Base-by-base conservation (phyloP, 306 rosid genomes). In the Castanea crenata region DNA sequence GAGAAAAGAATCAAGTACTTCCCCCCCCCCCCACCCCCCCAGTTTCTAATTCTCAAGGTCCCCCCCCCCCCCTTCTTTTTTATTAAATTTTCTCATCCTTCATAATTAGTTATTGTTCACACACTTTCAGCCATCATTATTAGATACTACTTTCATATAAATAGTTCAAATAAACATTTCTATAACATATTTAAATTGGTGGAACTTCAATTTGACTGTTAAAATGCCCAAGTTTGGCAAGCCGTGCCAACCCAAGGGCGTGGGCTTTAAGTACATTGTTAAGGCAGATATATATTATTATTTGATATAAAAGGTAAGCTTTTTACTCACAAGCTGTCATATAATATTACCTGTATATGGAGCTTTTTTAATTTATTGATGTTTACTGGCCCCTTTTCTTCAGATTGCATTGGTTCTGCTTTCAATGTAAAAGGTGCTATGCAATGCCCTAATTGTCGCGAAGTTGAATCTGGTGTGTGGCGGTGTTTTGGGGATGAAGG, bases 381-480 rank as follows among this genome's bases (percentile, higher is more conserved):
- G 18, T 52, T 68, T 14, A 23, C 18, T 65, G 29, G 18, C 34
- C 74, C 12, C 19, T 75, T 32, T 23, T 55, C 14, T 74, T 25
- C 49, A 80, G 84, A 81, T 58, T 81, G 77, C 73, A 81, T 81
- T 51, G 84, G 80, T 46, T 81, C 73, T 46, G 77, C 84, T 3
- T 75, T 69, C 32, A 81, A 75, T 51, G 29, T 38, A 4, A 81
- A 34, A 55, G 84, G 84, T 46, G 19, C 38, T 9, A 81, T 81
- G 84, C 76, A 75, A 61, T 81, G 80, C 55, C 84, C 84, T 1
- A 81, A 58, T 20, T 81, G 84, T 19, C 58, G 71, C 1, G 25
- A 38, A 13, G 27, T 69, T 49, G 80, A 70, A 55, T 55, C 21
- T 35, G 79, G 79, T 44, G 70, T 67, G 11, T 80, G 75, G 79